These are phyloP conservation scores for Phlyctochytrium bullatum DNA, from an alignment of 192 early-diverging fungal species.

Conservation along the genomic window DNA sequence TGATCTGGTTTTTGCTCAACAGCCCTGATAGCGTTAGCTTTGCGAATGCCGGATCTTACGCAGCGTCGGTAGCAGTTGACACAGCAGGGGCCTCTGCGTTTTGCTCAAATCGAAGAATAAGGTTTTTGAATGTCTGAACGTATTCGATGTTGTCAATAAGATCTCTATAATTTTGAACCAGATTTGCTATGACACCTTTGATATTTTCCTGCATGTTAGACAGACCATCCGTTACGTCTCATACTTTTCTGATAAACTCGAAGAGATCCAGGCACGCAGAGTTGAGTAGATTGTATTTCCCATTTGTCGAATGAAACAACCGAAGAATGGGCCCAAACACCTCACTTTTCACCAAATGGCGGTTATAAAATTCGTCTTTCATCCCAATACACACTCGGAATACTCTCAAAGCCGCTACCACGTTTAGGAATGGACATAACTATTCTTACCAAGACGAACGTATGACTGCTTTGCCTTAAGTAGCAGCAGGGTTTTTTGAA, in stretches of 20 bases:
- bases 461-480: constrained; percentile 65
- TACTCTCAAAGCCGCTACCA: constrained; percentile 69
- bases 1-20: constrained; percentile 1
- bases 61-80: constrained; percentile 23
- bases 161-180: constrained; percentile 59
- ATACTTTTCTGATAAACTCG: constrained; percentile 71
- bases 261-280: constrained; percentile 90
- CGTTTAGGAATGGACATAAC: background rate
- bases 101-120: constrained; percentile 63
- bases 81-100: too few species aligned
- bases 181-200: constrained; percentile 68
- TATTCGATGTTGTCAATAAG: constrained; percentile 64
- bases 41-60: constrained; percentile 17
- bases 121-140: constrained; percentile 55
- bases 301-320: constrained; percentile 58
- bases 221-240: background rate
- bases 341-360: constrained; percentile 72
- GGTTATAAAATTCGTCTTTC: constrained; percentile 81
- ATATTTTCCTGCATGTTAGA: constrained; percentile 40
- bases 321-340: constrained; percentile 68
- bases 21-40: background rate
- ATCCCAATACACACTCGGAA: constrained; percentile 73
- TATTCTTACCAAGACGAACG: constrained; percentile 64
- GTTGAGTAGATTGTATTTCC: constrained; percentile 78
- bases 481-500: constrained; percentile 61